Conservation (phyloP, 2,329 filamentous ascomycete species). For the Alternaria tenuissima region DNA sequence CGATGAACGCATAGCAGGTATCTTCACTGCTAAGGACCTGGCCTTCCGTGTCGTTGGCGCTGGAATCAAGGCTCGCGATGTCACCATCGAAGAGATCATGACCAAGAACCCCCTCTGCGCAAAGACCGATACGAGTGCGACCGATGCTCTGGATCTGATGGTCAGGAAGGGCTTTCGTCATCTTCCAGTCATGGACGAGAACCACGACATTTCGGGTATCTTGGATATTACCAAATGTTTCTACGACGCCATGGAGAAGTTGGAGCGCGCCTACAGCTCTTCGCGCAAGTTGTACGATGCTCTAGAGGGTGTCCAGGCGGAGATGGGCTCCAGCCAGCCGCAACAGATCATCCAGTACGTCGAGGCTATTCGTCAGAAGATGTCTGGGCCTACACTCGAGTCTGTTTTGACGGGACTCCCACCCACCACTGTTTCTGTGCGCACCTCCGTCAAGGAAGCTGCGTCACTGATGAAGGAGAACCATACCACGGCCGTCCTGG, state of each 20-base stretch:
- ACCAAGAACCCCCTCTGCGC: constrained; percentile 99
- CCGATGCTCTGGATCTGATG: constrained; percentile 97
- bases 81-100: constrained; percentile 99
- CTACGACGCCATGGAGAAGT: constrained; percentile 99
- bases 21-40: constrained; percentile 98
- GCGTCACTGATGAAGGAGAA: constrained; percentile 98
- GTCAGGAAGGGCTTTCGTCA: constrained; percentile 98
- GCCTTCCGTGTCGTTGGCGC: constrained; percentile 95
- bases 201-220: constrained; percentile 98
- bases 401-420: constrained; percentile 91
- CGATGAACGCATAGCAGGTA: constrained; percentile 96
- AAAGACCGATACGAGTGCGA: constrained; percentile 96
- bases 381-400: constrained; percentile 97
- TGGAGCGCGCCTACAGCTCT: constrained; percentile 95
- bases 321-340: constrained; percentile 92
- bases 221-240: constrained; percentile 99
- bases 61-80: constrained; percentile 85
- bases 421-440: constrained; percentile 91
- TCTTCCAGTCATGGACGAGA: constrained; percentile 98
- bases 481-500: constrained; percentile 93
- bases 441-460: constrained; percentile 95
- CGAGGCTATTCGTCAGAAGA: constrained; percentile 91
- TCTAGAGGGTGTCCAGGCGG: constrained; percentile 95
- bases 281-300: constrained; percentile 99
- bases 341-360: constrained; percentile 99